Evolutionary conservation across 1,284 basidiomycete species (phyloP).

Genomic region (Phellopilus nigrolimitatus): DNA sequence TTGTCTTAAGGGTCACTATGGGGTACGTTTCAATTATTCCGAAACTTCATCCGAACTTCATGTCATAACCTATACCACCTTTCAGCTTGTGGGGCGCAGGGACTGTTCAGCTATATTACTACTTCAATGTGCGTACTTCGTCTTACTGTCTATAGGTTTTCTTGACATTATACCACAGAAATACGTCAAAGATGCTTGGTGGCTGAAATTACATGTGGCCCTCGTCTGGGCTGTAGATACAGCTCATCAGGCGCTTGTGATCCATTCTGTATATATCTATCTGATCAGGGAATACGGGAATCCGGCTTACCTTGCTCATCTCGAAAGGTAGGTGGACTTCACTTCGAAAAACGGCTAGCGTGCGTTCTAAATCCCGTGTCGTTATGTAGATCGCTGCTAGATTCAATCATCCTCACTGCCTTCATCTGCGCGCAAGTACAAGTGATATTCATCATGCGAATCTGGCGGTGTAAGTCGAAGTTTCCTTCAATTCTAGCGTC

Average conservation of each 20-base stretch:
- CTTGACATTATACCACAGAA: background rate
- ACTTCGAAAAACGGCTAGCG: background rate
- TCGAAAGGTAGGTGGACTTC: background rate
- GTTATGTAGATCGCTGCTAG: background rate
- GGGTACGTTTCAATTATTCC: slow-evolving; percentile 1
- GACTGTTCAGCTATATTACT: slow-evolving; percentile 17
- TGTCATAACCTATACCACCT: background rate
- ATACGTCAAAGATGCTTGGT: slow-evolving; percentile 7
- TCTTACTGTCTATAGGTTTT: background rate
- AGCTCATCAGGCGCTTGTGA: slow-evolving; percentile 8
- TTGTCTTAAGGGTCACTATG: slow-evolving; percentile 11
- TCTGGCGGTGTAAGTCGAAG: background rate
- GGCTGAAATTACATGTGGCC: slow-evolving; percentile 12
- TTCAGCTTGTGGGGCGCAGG: slow-evolving; percentile 18
- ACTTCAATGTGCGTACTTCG: slow-evolving; percentile 11
- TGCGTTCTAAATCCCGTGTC: background rate
- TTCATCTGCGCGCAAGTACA: background rate
- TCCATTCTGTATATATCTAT: slow-evolving; percentile 3
- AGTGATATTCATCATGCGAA: background rate
- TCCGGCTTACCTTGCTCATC: background rate
- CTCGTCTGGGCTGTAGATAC: slow-evolving; percentile 15
- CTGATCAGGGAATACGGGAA: slow-evolving; percentile 15
- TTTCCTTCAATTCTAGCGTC: background rate
- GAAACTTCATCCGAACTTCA: background rate
- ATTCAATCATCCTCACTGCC: background rate